phyloP scores from a whole-genome alignment of 2,329 filamentous ascomycete genomes.

The Botrytis byssoidea region DNA sequence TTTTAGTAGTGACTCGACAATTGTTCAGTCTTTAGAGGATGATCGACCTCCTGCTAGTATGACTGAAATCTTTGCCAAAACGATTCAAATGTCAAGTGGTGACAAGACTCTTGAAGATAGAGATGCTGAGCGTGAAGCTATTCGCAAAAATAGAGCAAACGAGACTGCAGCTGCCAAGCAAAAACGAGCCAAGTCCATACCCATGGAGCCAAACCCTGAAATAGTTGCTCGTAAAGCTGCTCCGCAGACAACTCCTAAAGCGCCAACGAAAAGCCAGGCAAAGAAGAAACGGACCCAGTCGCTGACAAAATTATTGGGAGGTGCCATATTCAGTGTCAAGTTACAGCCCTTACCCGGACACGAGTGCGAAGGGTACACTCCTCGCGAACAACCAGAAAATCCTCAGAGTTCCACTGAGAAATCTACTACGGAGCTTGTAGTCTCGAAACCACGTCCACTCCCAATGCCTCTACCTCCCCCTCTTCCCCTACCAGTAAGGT shows the following conservation, averaged over 20 bases:
- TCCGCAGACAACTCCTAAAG: background rate
- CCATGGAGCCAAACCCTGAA: background rate
- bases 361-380: background rate
- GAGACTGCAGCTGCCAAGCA: background rate
- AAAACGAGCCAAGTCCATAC: background rate
- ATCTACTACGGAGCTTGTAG: rapidly evolving
- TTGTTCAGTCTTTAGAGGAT: background rate
- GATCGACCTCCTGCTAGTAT: slow-evolving; percentile 1
- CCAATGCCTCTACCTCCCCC: background rate
- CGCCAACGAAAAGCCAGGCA: background rate
- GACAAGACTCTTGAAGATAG: slow-evolving; percentile 2
- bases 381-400: background rate
- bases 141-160: background rate
- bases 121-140: slow-evolving; percentile 9
- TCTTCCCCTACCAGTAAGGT: background rate
- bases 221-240: background rate
- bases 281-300: background rate
- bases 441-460: background rate
- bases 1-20: background rate
- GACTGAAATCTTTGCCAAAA: slow-evolving; percentile 1
- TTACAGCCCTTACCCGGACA: background rate
- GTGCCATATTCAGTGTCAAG: background rate
- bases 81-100: background rate
- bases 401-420: background rate
- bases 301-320: background rate